Conservation (phyloP, 257 asterid genomes). For the Ballota nigra region DNA sequence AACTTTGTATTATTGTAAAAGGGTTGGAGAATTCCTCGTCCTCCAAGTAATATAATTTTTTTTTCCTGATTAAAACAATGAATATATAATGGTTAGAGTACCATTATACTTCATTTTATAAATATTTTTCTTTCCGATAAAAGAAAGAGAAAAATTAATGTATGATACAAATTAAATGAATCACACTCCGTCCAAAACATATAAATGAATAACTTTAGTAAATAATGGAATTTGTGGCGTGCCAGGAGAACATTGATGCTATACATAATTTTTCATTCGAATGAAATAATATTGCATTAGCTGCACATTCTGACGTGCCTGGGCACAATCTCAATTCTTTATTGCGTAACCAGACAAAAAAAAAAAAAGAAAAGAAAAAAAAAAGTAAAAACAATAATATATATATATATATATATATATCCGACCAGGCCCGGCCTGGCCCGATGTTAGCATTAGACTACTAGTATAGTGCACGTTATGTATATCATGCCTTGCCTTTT, state of each 20-base stretch:
- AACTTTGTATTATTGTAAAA: no score
- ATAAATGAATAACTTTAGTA: not conserved
- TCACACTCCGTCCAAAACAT: not conserved
- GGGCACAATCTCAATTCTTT: not conserved
- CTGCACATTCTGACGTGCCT: not conserved
- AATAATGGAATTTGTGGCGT: not conserved
- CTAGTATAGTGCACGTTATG: not conserved
- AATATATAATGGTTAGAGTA: no score
- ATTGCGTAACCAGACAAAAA: no score
- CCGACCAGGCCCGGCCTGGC: constrained; percentile 7
- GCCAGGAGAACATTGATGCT: not conserved
- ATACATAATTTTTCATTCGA: not conserved
- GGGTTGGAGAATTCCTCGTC: no score
- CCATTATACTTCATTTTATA: no score
- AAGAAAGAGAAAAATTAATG: no score
- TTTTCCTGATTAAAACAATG: no score
- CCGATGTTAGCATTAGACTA: not conserved
- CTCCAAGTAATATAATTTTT: no score
- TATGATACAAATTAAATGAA: no score
- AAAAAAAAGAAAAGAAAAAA: no score
- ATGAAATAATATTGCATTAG: not conserved
- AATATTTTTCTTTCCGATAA: no score
- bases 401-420: not conserved
- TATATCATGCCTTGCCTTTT: not conserved
- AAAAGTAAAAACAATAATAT: no score